A percentile compares a stretch with the other conserved stretches of the same genome.
Evolutionary conservation across 164 flowering plant genomes (phyloP).

Genomic region (Taxillus chinensis): DNA sequence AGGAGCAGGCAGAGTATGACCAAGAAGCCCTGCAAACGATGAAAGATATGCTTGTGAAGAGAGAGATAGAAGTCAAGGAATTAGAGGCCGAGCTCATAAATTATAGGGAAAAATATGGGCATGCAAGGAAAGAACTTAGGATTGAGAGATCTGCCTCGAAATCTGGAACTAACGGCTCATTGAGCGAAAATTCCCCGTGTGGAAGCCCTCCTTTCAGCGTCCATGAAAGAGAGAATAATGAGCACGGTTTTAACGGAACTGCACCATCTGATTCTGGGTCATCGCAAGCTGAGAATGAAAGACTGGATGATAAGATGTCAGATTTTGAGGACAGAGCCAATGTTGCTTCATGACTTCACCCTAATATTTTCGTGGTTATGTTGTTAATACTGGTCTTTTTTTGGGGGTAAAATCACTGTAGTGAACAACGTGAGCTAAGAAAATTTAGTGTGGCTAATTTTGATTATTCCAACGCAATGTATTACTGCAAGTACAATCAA

Average conservation of each 20-base stretch:
- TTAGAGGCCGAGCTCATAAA: slow-evolving; percentile 44
- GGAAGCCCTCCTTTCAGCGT: slow-evolving; percentile 13
- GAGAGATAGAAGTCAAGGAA: slow-evolving; percentile 49
- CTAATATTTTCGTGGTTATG: slow-evolving; percentile 6
- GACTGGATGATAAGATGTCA: slow-evolving; percentile 13
- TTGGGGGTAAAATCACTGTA: neutral
- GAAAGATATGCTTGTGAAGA: slow-evolving; percentile 43
- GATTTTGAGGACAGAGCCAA: slow-evolving; percentile 29
- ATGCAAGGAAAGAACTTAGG: slow-evolving; percentile 7
- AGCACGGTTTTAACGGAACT: slow-evolving; percentile 6
- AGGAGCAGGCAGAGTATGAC: slow-evolving; percentile 87
- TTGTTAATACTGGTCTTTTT: neutral
- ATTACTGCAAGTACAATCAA: too few species aligned
- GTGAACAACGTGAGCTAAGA: neutral
- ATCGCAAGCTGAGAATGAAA: slow-evolving; percentile 13
- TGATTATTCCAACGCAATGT: neutral
- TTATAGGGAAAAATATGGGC: slow-evolving; percentile 29
- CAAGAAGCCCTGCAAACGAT: slow-evolving; percentile 53
- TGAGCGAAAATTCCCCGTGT: slow-evolving; percentile 21
- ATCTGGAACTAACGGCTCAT: slow-evolving; percentile 18
- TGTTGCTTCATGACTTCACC: slow-evolving; percentile 11
- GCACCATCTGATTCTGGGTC: neutral
- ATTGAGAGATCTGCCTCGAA: slow-evolving; percentile 12
- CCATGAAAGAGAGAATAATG: slow-evolving; percentile 9
- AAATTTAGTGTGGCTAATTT: neutral